Base-by-base conservation (phyloP, 1,284 basidiomycete species). In the Austroboletus olivaceoglutinosus region DNA sequence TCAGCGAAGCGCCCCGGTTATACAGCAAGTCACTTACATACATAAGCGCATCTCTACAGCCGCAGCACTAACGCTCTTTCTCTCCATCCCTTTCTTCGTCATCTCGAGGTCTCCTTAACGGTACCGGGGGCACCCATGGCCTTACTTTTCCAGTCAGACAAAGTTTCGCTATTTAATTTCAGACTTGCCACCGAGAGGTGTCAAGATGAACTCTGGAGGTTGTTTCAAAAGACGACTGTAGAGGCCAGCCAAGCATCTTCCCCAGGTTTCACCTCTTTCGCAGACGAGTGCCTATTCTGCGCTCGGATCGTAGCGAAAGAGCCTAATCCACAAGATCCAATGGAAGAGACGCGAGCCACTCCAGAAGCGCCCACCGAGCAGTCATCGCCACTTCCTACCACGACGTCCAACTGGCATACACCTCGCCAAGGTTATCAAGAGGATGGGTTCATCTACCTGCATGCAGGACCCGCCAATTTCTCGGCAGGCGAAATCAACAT, bases 401-500 rank as follows among this genome's bases (percentile, higher is more conserved):
- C 25, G 1, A 0, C 13, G 23, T 8, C 30, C n/a, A n/a, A n/a
- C n/a, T n/a, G n/a, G n/a, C n/a, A n/a, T n/a, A n/a, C n/a, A n/a
- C n/a, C 12, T 37, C n/a, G 4, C 34, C 16, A 11, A n/a, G 9
- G 10, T 23, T 22, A 9, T 19, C 33, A 1, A 25, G 50, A 19
- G 3, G 36, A 73, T 18, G 80, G 80, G 1, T 50, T 81, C 44
- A 58, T 80, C 33, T 82, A 81, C 57, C 60, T 81, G n/a, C 61
- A 67, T 3, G 46, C 60, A 9, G 61, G 70, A 16, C 58, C 62
- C n/a, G 44, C 54, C 38, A 61, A 58, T 37, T 42, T 61, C 42
- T 55, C 58, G 7, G 63, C 71, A 1, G 69, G 73, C 11, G 77
- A 84, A 57, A 71, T 76, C 15, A 77, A 74, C 59, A 65, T 85